These are phyloP conservation scores for Hypoxylon cercidicola DNA, from an alignment of 495 filamentous ascomycete species.

Conservation along the genomic window DNA sequence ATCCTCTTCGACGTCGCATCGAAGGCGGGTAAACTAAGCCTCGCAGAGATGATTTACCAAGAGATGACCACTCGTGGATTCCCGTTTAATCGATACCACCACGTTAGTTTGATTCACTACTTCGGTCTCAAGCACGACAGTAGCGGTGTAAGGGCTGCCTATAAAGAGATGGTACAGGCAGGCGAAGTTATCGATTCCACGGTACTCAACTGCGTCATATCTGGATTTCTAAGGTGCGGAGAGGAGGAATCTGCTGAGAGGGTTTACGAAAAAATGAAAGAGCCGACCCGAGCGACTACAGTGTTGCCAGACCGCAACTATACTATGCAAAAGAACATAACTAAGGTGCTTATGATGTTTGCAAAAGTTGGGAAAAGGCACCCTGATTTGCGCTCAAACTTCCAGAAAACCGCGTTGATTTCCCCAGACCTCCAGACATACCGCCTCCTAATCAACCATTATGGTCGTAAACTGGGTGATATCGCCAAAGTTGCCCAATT, in stretches of 20 bases:
- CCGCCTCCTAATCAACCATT: slow-evolving; percentile 68
- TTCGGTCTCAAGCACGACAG: slow-evolving; percentile 76
- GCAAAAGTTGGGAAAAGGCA: slow-evolving; percentile 54
- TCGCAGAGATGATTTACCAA: slow-evolving; percentile 83
- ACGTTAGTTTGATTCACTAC: slow-evolving; percentile 83
- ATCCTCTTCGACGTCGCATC: slow-evolving; percentile 90
- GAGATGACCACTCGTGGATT: slow-evolving; percentile 80
- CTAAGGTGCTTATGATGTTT: slow-evolving; percentile 65
- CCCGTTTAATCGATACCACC: slow-evolving; percentile 74
- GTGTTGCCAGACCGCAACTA: slow-evolving; percentile 54
- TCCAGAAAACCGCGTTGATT: slow-evolving; percentile 66
- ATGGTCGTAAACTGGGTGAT: slow-evolving; percentile 64
- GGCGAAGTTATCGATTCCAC: slow-evolving; percentile 91
- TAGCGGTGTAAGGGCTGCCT: slow-evolving; percentile 74
- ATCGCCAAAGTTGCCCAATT: slow-evolving; percentile 64
- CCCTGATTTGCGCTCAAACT: slow-evolving; percentile 51
- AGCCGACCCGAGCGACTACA: slow-evolving; percentile 51
- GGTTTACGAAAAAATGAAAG: slow-evolving; percentile 85
- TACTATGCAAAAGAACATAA: slow-evolving; percentile 61
- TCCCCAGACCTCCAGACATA: slow-evolving; percentile 73
- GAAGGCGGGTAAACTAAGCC: slow-evolving; percentile 80
- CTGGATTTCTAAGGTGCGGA: slow-evolving; percentile 75
- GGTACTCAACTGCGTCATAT: slow-evolving; percentile 85
- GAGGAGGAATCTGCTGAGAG: slow-evolving; percentile 78
- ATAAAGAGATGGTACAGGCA: slow-evolving; percentile 76